Evolutionary conservation across 148 eudicot species (phyloP).

Genomic region (Linanthus parryae): DNA sequence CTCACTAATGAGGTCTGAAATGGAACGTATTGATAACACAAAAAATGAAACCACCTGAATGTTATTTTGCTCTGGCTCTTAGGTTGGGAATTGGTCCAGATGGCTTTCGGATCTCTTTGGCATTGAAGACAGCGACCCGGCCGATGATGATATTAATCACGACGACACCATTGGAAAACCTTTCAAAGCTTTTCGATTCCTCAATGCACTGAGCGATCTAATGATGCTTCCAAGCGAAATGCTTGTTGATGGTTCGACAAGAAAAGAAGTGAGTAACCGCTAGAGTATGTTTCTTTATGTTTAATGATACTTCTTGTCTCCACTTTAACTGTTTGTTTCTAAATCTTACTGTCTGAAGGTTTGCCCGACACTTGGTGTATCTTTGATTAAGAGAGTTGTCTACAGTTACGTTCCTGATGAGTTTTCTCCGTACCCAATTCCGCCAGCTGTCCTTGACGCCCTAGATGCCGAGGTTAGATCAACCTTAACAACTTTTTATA

Average conservation of each 20-base stretch:
- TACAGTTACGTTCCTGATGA: conserved; percentile 80
- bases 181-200: conserved; percentile 69
- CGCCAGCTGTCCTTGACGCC: conserved; percentile 48
- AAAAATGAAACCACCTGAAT: background rate
- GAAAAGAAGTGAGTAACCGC: conserved; percentile 58
- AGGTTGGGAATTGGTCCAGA: conserved; percentile 92
- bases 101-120: conserved; percentile 81
- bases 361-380: conserved; percentile 61
- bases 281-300: background rate
- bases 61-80: conserved; percentile 7
- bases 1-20: no score
- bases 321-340: conserved; percentile 4
- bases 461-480: conserved; percentile 68
- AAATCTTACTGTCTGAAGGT: conserved; percentile 40
- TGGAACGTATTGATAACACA: background rate
- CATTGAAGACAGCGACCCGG: conserved; percentile 40
- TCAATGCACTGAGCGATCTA: conserved; percentile 81
- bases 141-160: conserved; percentile 23
- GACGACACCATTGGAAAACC: conserved; percentile 22
- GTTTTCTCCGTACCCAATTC: conserved; percentile 71
- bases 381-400: conserved; percentile 62
- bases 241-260: conserved; percentile 63
- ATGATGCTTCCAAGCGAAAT: conserved; percentile 97
- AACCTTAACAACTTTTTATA: conserved; percentile 2
- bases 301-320: background rate